Evolutionary conservation across 1,284 basidiomycete species (phyloP).

Genomic region (Melanopsichium pennsylvanicum): DNA sequence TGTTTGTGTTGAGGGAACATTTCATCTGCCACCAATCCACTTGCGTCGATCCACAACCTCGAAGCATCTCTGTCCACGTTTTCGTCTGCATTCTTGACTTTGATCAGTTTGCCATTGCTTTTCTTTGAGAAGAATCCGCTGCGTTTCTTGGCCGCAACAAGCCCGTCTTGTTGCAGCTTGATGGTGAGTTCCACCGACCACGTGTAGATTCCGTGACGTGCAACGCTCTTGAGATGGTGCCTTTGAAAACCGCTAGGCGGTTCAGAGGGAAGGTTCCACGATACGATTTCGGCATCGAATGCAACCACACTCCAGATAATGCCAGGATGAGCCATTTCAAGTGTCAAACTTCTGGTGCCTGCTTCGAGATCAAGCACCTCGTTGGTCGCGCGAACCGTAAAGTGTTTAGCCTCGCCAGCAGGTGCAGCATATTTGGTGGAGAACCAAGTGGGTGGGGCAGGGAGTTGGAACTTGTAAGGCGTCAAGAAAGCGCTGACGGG

Average conservation of each 20-base stretch:
- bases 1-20: conserved; percentile 61
- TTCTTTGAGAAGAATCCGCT: conserved; percentile 6
- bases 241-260: conserved; percentile 71
- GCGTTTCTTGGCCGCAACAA: conserved; percentile 15
- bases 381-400: conserved; percentile 74
- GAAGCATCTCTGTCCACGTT: conserved; percentile 28
- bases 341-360: conserved; percentile 76
- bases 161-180: conserved; percentile 67
- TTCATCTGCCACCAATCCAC: conserved; percentile 46
- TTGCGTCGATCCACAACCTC: conserved; percentile 51
- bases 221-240: conserved; percentile 90
- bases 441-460: conserved; percentile 64
- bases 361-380: conserved; percentile 72
- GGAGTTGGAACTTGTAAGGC: conserved; percentile 77
- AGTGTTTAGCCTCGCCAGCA: conserved; percentile 61
- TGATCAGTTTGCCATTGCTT: conserved; percentile 22
- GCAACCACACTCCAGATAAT: conserved; percentile 90
- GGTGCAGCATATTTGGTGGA: conserved; percentile 31
- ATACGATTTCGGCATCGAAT: conserved; percentile 87
- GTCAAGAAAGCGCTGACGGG: conserved; percentile 76
- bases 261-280: conserved; percentile 75
- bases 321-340: conserved; percentile 81
- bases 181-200: conserved; percentile 79
- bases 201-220: conserved; percentile 77
- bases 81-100: neutral